phyloP scores from a whole-genome alignment of 176 grass and related monocot species.

The Cenchrus fungigraminus region DNA sequence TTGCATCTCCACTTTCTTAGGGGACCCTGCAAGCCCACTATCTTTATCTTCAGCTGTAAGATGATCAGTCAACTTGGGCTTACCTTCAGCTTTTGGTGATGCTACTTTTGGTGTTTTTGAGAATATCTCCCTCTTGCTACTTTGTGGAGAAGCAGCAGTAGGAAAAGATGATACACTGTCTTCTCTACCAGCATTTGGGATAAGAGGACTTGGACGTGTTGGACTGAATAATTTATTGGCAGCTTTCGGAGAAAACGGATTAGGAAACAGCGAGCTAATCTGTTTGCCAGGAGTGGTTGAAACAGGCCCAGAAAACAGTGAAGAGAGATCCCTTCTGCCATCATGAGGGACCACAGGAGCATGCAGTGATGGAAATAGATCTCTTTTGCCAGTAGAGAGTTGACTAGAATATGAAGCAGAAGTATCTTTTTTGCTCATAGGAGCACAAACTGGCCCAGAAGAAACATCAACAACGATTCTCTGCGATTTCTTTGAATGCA shows the following conservation, averaged over 20 bases:
- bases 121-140: slow-evolving; percentile 32
- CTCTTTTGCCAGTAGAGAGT: slow-evolving; percentile 35
- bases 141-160: slow-evolving; percentile 34
- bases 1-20: slow-evolving; percentile 3
- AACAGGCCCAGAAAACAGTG: slow-evolving; percentile 27
- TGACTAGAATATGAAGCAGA: slow-evolving; percentile 26
- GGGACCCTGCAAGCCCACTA: slow-evolving; percentile 5
- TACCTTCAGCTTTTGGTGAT: slow-evolving; percentile 41
- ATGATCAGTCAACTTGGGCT: slow-evolving; percentile 37
- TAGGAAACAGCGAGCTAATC: slow-evolving; percentile 24
- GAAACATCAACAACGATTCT: slow-evolving; percentile 66
- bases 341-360: slow-evolving; percentile 33
- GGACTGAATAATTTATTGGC: slow-evolving; percentile 35
- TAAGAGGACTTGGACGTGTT: slow-evolving; percentile 44
- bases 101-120: slow-evolving; percentile 36
- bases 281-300: slow-evolving; percentile 41
- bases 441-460: slow-evolving; percentile 53
- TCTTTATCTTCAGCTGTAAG: slow-evolving; percentile 38
- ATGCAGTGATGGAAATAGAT: slow-evolving; percentile 21
- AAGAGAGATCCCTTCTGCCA: slow-evolving; percentile 27
- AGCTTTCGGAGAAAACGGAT: slow-evolving; percentile 40
- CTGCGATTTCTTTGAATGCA: slow-evolving; percentile 73
- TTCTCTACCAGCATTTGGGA: slow-evolving; percentile 28
- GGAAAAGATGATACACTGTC: slow-evolving; percentile 12
- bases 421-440: slow-evolving; percentile 36